Base-by-base conservation (phyloP, 371 early-diverging fungal genomes). In the Actinomortierella wolfii region DNA sequence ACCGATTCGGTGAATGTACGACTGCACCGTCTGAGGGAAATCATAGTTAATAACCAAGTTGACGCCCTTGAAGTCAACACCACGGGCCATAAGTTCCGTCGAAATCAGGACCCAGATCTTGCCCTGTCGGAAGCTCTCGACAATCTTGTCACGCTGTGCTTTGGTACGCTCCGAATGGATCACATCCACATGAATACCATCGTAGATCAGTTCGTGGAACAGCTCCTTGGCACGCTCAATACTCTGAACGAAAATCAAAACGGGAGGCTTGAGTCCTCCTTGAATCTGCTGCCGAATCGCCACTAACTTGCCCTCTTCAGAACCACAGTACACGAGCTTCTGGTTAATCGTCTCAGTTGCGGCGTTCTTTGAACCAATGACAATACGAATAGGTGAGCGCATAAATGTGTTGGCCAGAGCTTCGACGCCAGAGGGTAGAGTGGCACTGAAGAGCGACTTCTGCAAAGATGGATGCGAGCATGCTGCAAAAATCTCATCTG, bases 31-130 rank as follows among this genome's bases (percentile, higher is more conserved):
- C 76, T 92, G 93, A 41, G 99, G 99, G 76, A 98, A 94, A 77
- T 99, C 99, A 61, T 96, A 97, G 69, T 97, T 97, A 79, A 97
- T 89, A 25, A 97, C 97, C 53, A 92, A 53, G 53, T 92, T 91
- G 34, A 97, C 92, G 20, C 93, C 95, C 76, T 94, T 92, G 70
- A 96, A 94, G 82, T 97, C 97, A 61, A 97, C 83, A 80, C 97
- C 97, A 69, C 97, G 90, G 2, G 95, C 93, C 87, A 98, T 95
- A 48, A 97, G 81, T 57, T 99, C 99, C 1, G 99, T 99, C 20
- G 97, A 87, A 56, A 99, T 97, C 57, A 99, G 79, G 23, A 97
- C 92, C 96, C 96, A 97, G 25, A 95, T 87, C 57, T 89, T 87
- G 34, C 98, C 97, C 18, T 79, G 70, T 24, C 95, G 88, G 81